Percentiles rank a stretch among this genome's conserved stretches.
Conservation (phyloP, 2,329 filamentous ascomycete genomes). For the Sarocladium oryzae region DNA sequence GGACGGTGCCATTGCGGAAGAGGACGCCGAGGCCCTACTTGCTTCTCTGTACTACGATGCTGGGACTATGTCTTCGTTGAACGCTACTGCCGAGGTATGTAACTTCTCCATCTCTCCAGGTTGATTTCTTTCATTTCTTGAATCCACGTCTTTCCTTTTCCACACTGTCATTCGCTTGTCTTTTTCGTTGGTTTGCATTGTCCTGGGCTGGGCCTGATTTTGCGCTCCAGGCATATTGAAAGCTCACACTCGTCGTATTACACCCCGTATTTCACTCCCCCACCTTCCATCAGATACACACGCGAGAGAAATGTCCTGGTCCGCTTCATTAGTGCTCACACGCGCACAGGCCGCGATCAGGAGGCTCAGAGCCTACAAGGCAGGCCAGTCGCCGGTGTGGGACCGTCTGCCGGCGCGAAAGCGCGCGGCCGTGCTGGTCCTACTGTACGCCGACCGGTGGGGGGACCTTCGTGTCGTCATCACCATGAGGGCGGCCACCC, state of each 20-base stretch:
- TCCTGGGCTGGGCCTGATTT: neutral
- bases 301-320: constrained; percentile 6
- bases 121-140: neutral
- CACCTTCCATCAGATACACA: too few species aligned
- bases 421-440: constrained; percentile 78
- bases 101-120: constrained; percentile 4
- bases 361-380: constrained; percentile 53
- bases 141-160: neutral
- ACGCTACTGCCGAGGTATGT: constrained; percentile 48
- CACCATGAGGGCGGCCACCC: constrained; percentile 58
- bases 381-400: constrained; percentile 57
- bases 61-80: constrained; percentile 50
- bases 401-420: constrained; percentile 54
- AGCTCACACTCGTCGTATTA: too few species aligned
- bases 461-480: constrained; percentile 71
- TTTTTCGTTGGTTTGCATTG: neutral
- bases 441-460: constrained; percentile 77
- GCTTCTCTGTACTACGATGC: constrained; percentile 52
- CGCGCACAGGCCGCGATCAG: constrained; percentile 48
- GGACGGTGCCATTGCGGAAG: constrained; percentile 20
- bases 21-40: constrained; percentile 13
- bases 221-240: neutral
- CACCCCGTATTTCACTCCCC: too few species aligned
- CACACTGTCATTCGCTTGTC: neutral
- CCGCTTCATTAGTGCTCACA: constrained; percentile 11